phyloP scores from a whole-genome alignment of 768 basidiomycete genomes.

The Cystoderma amianthinum region DNA sequence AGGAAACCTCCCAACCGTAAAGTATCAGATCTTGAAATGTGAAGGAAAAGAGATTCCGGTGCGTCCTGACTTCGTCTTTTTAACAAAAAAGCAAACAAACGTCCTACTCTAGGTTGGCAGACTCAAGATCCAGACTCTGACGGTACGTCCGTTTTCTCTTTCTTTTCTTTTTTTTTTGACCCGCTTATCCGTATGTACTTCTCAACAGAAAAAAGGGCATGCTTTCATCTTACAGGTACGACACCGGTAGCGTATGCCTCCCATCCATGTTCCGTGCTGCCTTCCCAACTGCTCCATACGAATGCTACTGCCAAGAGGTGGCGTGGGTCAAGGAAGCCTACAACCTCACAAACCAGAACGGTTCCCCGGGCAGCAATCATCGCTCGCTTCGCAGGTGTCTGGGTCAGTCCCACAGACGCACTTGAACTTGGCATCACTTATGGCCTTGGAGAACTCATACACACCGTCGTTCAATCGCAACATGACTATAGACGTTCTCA shows the following conservation, averaged over 20 bases:
- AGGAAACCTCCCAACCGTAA: slow-evolving; percentile 59
- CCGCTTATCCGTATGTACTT: slow-evolving; percentile 12
- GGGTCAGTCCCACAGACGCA: slow-evolving; percentile 69
- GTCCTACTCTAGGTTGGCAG: slow-evolving; percentile 66
- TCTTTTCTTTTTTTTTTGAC: slow-evolving; percentile 5
- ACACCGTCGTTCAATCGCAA: slow-evolving; percentile 59
- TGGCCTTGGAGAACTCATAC: slow-evolving; percentile 50
- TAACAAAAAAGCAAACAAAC: too few relatives aligned
- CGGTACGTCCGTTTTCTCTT: slow-evolving; percentile 60
- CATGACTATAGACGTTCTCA: slow-evolving; percentile 79
- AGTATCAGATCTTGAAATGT: slow-evolving; percentile 87
- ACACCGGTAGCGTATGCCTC: slow-evolving; percentile 86
- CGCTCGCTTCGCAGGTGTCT: slow-evolving; percentile 83
- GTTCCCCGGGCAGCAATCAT: slow-evolving; percentile 51
- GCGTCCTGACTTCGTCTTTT: slow-evolving; percentile 17
- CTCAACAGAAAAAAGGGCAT: slow-evolving; percentile 60
- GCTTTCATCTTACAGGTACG: slow-evolving; percentile 94
- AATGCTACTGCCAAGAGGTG: slow-evolving; percentile 72
- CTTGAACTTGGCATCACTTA: slow-evolving; percentile 65
- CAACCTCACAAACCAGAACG: slow-evolving; percentile 75
- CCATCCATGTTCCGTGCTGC: slow-evolving; percentile 97
- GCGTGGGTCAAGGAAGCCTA: slow-evolving; percentile 78
- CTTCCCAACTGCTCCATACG: slow-evolving; percentile 74
- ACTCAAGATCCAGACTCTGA: slow-evolving; percentile 76
- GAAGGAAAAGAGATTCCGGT: slow-evolving; percentile 85